Conservation (phyloP, 352 stramenopile genomes). For the Globisporangium carolinianum region DNA sequence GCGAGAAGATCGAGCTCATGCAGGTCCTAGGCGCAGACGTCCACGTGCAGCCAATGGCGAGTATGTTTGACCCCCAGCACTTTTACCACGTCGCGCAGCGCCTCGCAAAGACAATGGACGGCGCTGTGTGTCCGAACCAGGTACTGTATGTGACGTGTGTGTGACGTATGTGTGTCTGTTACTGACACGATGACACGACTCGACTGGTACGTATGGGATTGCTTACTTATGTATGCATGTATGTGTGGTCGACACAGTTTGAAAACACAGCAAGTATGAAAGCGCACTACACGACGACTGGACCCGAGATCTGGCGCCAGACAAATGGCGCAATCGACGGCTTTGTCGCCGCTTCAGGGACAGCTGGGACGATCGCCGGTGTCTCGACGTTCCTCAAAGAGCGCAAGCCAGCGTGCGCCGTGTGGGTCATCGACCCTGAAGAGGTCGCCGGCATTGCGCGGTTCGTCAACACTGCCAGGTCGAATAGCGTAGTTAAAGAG, state of each 20-base stretch:
- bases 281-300: constrained; percentile 72
- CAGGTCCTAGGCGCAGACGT: constrained; percentile 65
- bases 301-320: constrained; percentile 87
- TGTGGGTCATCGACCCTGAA: constrained; percentile 76
- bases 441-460: constrained; percentile 82
- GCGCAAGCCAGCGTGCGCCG: constrained; percentile 39
- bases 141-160: not conserved
- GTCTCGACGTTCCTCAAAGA: constrained; percentile 92
- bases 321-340: constrained; percentile 87
- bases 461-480: constrained; percentile 64
- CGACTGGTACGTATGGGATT: too few relatives aligned
- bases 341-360: constrained; percentile 87
- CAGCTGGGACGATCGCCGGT: constrained; percentile 90
- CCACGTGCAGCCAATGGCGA: constrained; percentile 50
- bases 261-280: constrained; percentile 69
- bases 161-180: too few relatives aligned
- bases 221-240: not conserved
- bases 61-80: constrained; percentile 62
- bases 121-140: constrained; percentile 53
- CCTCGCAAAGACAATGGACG: constrained; percentile 25
- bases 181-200: too few relatives aligned
- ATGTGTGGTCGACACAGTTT: constrained; percentile 27
- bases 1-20: constrained; percentile 80
- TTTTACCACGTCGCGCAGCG: constrained; percentile 73
- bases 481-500: constrained; percentile 68